A percentile compares a stretch with the other conserved stretches of the same genome.
phyloP scores from a whole-genome alignment of 2,329 filamentous ascomycete genomes.

The Fusarium fujikuroi region DNA sequence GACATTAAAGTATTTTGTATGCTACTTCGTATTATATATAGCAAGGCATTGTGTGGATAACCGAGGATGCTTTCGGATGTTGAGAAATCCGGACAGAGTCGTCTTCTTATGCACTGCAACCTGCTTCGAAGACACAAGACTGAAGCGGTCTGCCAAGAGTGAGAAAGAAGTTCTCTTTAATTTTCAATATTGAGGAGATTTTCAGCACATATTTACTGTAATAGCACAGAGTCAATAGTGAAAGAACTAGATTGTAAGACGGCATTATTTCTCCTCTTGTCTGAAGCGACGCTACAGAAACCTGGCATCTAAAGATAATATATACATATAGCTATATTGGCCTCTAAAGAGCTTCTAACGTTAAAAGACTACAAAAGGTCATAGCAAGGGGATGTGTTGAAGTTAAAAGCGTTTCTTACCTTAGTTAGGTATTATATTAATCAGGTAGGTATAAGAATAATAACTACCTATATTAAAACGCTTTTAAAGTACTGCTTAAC shows the following conservation, averaged over 20 bases:
- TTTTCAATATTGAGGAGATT: fast-evolving
- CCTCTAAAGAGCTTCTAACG: fast-evolving
- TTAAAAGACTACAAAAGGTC: background rate
- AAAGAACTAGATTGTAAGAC: background rate
- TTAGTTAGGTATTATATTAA: too few species aligned
- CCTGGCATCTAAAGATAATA: fast-evolving
- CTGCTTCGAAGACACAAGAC: fast-evolving
- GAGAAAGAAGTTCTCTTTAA: fast-evolving
- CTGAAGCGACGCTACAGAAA: background rate
- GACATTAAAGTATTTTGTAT: fast-evolving
- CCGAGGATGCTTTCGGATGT: background rate
- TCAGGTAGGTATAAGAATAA: too few species aligned
- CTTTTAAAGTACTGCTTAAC: too few species aligned
- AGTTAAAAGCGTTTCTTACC: fast-evolving
- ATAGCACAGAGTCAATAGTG: fast-evolving
- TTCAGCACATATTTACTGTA: fast-evolving
- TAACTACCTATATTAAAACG: too few species aligned
- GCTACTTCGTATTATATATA: background rate
- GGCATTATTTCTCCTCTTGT: fast-evolving
- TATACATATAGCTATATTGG: fast-evolving
- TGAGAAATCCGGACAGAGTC: background rate
- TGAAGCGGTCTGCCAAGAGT: background rate
- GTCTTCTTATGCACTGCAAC: background rate
- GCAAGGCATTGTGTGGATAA: fast-evolving
- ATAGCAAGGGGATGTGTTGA: fast-evolving